Percentiles rank a stretch among this genome's conserved stretches.
Evolutionary conservation across 116 monocot species (phyloP).

Genomic region (Papilionanthe hybrid): DNA sequence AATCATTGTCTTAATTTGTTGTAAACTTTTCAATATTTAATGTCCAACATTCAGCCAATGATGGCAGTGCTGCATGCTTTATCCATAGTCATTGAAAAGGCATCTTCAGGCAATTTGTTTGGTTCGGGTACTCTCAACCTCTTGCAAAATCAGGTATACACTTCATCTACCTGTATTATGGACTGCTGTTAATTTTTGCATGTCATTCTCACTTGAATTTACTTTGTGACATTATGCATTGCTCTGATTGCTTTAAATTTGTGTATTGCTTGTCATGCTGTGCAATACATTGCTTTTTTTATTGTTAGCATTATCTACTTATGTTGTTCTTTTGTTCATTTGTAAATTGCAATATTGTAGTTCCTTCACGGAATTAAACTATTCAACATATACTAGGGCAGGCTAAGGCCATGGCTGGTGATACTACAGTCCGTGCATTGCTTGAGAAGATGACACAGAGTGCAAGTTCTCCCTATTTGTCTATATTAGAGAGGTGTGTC

Average conservation of each 20-base stretch:
- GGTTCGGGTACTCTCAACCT: slow-evolving; percentile 89
- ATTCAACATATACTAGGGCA: slow-evolving; percentile 23
- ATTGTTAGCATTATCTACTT: neutral
- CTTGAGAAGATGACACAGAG: slow-evolving; percentile 87
- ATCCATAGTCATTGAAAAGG: slow-evolving; percentile 76
- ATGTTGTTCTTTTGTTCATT: neutral
- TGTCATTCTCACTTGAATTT: neutral
- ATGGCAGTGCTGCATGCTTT: slow-evolving; percentile 84
- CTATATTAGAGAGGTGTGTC: slow-evolving; percentile 81
- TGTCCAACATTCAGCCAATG: slow-evolving; percentile 64
- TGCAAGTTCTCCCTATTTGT: slow-evolving; percentile 87
- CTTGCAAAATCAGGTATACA: slow-evolving; percentile 77
- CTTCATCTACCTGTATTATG: neutral
- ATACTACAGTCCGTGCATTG: slow-evolving; percentile 69
- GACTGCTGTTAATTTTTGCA: neutral
- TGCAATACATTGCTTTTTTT: neutral
- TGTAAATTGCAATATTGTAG: neutral
- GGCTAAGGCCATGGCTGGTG: slow-evolving; percentile 98
- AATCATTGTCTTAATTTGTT: neutral
- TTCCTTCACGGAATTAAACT: neutral
- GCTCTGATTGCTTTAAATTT: neutral
- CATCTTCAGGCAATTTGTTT: slow-evolving; percentile 46
- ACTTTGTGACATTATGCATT: neutral
- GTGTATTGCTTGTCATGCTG: neutral
- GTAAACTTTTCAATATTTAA: slow-evolving; percentile 2